A percentile compares a stretch with the other conserved stretches of the same genome.
Evolutionary conservation across 257 asterid genomes (phyloP).

Genomic region (Oldenlandia corymbosa): DNA sequence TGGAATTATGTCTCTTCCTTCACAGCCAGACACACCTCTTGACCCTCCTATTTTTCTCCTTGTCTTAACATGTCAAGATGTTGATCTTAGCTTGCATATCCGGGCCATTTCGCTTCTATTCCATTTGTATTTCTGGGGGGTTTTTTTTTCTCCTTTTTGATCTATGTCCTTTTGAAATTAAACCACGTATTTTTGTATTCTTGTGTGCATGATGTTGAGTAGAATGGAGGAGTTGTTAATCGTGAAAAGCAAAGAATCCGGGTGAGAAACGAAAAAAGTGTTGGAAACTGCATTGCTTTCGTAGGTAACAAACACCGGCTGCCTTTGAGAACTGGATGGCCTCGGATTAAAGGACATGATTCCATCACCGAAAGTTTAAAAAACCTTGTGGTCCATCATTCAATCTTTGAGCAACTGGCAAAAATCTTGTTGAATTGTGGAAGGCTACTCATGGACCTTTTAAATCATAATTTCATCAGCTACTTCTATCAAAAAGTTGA

Average conservation of each 20-base stretch:
- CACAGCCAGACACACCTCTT: slow-evolving; percentile 10
- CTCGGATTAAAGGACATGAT: neutral
- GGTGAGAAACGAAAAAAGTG: no score
- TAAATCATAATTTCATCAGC: slow-evolving; percentile 14
- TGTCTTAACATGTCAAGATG: slow-evolving; percentile 4
- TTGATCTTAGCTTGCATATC: slow-evolving; percentile 7
- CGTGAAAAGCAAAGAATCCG: no score
- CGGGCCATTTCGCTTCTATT: slow-evolving; percentile 2
- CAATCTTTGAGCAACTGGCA: slow-evolving; percentile 36
- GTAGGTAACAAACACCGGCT: slow-evolving; percentile 3
- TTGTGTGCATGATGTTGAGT: no score
- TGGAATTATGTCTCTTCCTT: slow-evolving; percentile 22
- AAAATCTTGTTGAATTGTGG: slow-evolving; percentile 18
- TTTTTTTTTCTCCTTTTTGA: neutral
- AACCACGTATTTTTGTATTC: neutral
- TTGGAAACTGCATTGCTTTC: neutral
- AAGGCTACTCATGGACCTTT: slow-evolving; percentile 32
- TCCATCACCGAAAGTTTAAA: slow-evolving; percentile 29
- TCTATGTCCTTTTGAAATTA: neutral
- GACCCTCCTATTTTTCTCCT: no score
- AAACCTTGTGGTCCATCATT: slow-evolving; percentile 61
- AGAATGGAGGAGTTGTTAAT: no score
- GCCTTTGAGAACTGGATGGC: neutral
- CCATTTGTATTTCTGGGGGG: neutral
- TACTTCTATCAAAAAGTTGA: neutral